Conservation (phyloP, 306 rosid species). For the Coriaria nepalensis region DNA sequence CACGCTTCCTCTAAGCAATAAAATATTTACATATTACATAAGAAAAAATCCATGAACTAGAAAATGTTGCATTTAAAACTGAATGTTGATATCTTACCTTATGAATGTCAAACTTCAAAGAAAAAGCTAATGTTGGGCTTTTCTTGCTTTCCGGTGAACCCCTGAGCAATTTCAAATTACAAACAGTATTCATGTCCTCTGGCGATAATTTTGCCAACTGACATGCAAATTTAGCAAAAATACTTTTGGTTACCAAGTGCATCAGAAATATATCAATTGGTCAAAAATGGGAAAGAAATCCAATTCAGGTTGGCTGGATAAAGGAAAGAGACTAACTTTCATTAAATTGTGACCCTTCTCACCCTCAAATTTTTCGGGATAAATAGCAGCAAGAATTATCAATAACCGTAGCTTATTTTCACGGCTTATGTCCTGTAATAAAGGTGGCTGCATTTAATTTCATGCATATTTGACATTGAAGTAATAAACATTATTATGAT, state of each 20-base stretch:
- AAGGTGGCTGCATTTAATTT: slow-evolving; percentile 9
- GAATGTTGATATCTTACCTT: slow-evolving; percentile 47
- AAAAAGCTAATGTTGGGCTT: slow-evolving; percentile 35
- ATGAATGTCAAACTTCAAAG: slow-evolving; percentile 78
- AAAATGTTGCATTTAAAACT: slow-evolving; percentile 1
- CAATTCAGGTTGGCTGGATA: slow-evolving; percentile 6
- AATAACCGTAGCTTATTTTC: slow-evolving; percentile 89
- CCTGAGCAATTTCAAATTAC: slow-evolving; percentile 64
- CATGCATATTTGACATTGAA: slow-evolving; percentile 5
- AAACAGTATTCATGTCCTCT: slow-evolving; percentile 63
- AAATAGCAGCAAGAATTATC: slow-evolving; percentile 83
- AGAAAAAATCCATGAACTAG: slow-evolving; percentile 4
- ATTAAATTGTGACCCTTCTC: slow-evolving; percentile 83
- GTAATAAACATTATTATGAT: slow-evolving; percentile 4
- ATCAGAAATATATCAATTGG: slow-evolving; percentile 5
- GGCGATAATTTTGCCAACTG: slow-evolving; percentile 63
- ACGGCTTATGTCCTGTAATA: slow-evolving; percentile 64
- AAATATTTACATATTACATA: slow-evolving; percentile 21
- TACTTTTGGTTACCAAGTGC: no score
- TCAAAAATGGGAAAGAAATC: neutral
- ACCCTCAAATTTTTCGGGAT: slow-evolving; percentile 89
- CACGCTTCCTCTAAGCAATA: slow-evolving; percentile 71
- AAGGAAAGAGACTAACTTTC: slow-evolving; percentile 43
- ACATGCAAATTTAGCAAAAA: no score
- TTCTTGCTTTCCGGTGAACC: slow-evolving; percentile 59